These are phyloP conservation scores for Solanum chaucha DNA, from an alignment of 257 asterid species.

Conservation along the genomic window DNA sequence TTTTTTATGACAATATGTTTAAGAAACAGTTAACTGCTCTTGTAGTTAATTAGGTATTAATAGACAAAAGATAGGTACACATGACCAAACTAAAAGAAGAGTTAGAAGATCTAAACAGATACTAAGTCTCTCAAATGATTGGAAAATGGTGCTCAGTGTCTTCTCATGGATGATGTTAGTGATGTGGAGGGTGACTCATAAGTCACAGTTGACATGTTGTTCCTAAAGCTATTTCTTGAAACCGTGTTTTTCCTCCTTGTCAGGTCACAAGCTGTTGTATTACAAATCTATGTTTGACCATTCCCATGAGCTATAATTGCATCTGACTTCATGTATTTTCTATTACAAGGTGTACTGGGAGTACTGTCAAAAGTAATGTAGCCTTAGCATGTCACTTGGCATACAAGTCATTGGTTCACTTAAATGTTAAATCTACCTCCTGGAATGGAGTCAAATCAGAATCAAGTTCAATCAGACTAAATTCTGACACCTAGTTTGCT, in stretches of 20 bases:
- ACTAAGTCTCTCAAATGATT: background rate
- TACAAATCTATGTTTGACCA: background rate
- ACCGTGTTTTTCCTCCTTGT: background rate
- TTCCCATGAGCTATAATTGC: background rate
- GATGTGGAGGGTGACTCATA: background rate
- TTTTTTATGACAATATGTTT: background rate
- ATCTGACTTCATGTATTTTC: background rate
- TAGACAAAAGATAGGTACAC: background rate
- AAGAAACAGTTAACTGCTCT: background rate
- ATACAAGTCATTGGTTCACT: background rate
- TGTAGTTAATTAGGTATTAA: background rate
- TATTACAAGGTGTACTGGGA: background rate
- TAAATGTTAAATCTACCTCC: background rate
- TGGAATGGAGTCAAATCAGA: background rate
- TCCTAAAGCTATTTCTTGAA: background rate
- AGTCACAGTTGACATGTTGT: background rate
- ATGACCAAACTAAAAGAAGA: background rate
- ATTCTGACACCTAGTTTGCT: background rate
- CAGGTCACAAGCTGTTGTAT: background rate
- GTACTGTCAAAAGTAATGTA: background rate
- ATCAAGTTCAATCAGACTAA: background rate
- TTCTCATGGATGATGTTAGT: background rate
- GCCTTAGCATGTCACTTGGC: background rate
- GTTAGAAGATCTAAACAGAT: background rate
- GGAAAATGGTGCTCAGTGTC: background rate